phyloP scores from a whole-genome alignment of 2,329 filamentous ascomycete species.

The Fusarium vanettenii region DNA sequence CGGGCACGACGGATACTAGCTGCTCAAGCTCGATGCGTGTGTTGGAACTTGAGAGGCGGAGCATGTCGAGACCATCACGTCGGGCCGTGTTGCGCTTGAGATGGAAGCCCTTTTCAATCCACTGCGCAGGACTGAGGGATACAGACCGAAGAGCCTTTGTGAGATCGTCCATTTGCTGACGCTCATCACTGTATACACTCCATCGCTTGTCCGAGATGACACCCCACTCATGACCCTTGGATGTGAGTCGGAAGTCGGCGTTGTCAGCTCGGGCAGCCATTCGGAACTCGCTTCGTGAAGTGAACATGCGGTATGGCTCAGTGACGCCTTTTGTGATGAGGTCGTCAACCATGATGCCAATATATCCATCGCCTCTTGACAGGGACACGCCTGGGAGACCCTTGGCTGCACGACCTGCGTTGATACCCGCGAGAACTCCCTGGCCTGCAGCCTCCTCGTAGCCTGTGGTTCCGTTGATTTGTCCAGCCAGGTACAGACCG shows the following conservation, averaged over 20 bases:
- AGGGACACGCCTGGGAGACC: conserved; percentile 74
- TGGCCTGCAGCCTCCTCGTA: conserved; percentile 98
- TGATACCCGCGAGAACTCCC: conserved; percentile 91
- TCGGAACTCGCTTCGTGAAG: conserved; percentile 92
- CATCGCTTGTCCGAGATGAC: conserved; percentile 85
- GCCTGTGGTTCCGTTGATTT: conserved; percentile 98
- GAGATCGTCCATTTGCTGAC: conserved; percentile 75
- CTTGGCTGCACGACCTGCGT: conserved; percentile 85
- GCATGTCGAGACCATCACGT: conserved; percentile 82
- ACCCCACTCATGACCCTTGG: conserved; percentile 79
- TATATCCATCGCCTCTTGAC: conserved; percentile 89
- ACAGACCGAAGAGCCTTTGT: conserved; percentile 69
- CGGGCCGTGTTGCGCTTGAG: conserved; percentile 73
- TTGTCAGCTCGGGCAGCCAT: conserved; percentile 95
- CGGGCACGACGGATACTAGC: conserved; percentile 69
- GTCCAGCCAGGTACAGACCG: conserved; percentile 91
- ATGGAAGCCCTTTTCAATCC: conserved; percentile 77
- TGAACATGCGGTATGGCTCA: conserved; percentile 99
- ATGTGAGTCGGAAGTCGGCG: conserved; percentile 87
- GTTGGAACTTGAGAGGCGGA: conserved; percentile 73
- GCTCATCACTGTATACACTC: conserved; percentile 74
- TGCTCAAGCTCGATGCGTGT: conserved; percentile 58
- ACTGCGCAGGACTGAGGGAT: conserved; percentile 69
- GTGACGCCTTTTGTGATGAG: conserved; percentile 96
- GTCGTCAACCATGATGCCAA: conserved; percentile 99